phyloP scores from a whole-genome alignment of 2,329 filamentous ascomycete species.

The Ophiostoma angusticollis region DNA sequence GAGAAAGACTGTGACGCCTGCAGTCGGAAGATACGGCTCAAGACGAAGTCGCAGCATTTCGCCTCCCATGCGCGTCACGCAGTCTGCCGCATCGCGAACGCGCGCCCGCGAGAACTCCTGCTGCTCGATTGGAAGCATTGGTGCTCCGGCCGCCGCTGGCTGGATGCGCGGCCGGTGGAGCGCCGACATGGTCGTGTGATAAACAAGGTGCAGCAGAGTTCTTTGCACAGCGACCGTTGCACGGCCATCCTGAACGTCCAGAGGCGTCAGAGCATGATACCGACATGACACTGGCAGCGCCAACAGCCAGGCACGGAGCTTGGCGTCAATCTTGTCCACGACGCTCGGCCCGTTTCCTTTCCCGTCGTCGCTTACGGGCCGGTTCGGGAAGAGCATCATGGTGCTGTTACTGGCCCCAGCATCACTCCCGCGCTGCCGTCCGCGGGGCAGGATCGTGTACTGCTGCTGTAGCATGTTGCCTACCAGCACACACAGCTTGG shows the following conservation, averaged over 20 bases:
- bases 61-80: slow-evolving; percentile 74
- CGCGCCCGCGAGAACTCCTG: slow-evolving; percentile 70
- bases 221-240: slow-evolving; percentile 56
- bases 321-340: slow-evolving; percentile 65
- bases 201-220: slow-evolving; percentile 85
- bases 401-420: slow-evolving; percentile 51
- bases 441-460: slow-evolving; percentile 80
- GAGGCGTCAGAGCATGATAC: slow-evolving; percentile 43
- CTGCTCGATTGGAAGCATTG: slow-evolving; percentile 45
- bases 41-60: slow-evolving; percentile 61
- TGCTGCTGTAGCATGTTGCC: slow-evolving; percentile 82
- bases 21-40: slow-evolving; percentile 72
- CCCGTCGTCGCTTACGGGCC: slow-evolving; percentile 55
- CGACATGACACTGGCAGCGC: slow-evolving; percentile 59
- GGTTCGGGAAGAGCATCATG: slow-evolving; percentile 88
- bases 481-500: slow-evolving; percentile 78
- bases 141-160: slow-evolving; percentile 50
- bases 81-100: slow-evolving; percentile 69
- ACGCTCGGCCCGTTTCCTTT: slow-evolving; percentile 41
- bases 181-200: slow-evolving; percentile 81
- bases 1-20: slow-evolving; percentile 79
- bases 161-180: slow-evolving; percentile 85
- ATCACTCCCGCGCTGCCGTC: slow-evolving; percentile 47
- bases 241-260: slow-evolving; percentile 47
- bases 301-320: slow-evolving; percentile 65